A percentile compares a stretch with the other conserved stretches of the same genome.
phyloP scores from a whole-genome alignment of 345 rosid genomes.

The Syzygium aromaticum region DNA sequence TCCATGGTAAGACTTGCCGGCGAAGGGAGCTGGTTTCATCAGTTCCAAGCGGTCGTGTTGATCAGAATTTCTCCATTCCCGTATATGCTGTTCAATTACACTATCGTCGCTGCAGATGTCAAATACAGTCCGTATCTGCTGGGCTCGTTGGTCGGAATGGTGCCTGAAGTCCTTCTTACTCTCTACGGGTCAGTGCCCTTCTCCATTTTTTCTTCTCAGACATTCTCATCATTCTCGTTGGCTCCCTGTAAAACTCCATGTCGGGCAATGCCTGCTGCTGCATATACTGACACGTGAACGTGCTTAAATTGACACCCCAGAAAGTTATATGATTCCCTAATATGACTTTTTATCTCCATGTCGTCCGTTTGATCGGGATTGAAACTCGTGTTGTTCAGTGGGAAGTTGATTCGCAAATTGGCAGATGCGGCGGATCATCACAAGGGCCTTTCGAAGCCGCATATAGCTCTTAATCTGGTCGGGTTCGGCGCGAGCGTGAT shows the following conservation, averaged over 20 bases:
- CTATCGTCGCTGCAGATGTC: slow-evolving; percentile 13
- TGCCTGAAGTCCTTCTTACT: slow-evolving; percentile 18
- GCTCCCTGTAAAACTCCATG: background rate
- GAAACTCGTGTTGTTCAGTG: slow-evolving; percentile 6
- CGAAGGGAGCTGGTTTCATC: slow-evolving; percentile 28
- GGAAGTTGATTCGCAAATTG: slow-evolving; percentile 15
- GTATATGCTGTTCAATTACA: slow-evolving; percentile 18
- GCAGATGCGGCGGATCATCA: slow-evolving; percentile 11
- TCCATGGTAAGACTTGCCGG: slow-evolving; percentile 23
- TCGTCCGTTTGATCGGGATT: background rate
- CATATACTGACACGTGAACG: background rate
- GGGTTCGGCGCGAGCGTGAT: background rate
- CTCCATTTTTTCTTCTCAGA: background rate
- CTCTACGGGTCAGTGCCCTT: slow-evolving; percentile 17
- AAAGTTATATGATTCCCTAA: background rate
- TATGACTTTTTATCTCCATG: background rate
- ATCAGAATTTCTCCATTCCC: slow-evolving; percentile 36
- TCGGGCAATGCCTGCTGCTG: background rate
- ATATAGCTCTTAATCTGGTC: background rate
- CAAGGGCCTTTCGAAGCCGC: background rate
- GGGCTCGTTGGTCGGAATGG: slow-evolving; percentile 17
- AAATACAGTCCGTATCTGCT: slow-evolving; percentile 18
- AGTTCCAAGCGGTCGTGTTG: slow-evolving; percentile 20
- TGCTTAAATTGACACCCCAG: background rate
- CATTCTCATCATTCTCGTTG: background rate